A percentile compares a stretch with the other conserved stretches of the same genome.
Evolutionary conservation across 768 basidiomycete species (phyloP).

Genomic region (Boletus subcaerulescens): DNA sequence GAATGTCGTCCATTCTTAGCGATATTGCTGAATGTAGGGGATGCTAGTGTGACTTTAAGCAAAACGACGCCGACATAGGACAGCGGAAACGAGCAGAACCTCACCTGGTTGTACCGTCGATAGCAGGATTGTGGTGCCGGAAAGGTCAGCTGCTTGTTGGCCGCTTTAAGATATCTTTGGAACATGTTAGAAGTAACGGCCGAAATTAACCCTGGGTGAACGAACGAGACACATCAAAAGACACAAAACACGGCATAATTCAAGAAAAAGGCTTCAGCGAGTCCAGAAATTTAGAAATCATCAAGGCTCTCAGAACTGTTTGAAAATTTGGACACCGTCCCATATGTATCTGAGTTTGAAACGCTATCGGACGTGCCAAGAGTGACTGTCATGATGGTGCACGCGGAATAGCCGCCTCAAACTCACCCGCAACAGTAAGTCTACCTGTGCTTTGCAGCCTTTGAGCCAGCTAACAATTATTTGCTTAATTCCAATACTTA

Average conservation of each 20-base stretch:
- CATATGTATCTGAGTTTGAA: too few species aligned
- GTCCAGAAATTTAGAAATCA: background rate
- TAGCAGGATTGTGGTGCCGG: background rate
- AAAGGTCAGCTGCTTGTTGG: background rate
- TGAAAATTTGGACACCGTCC: too few species aligned
- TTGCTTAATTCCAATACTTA: background rate
- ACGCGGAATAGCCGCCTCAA: too few species aligned
- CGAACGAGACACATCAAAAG: background rate
- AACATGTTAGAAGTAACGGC: background rate
- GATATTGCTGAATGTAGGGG: background rate
- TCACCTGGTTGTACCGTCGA: constrained; percentile 6
- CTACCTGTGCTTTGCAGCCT: too few species aligned
- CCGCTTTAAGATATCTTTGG: background rate
- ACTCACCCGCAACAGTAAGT: too few species aligned
- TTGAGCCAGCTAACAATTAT: too few species aligned
- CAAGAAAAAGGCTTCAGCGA: background rate
- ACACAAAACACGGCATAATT: background rate
- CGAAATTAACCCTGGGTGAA: background rate
- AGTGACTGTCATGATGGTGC: too few species aligned
- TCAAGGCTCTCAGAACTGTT: too few species aligned
- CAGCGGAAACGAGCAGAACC: background rate
- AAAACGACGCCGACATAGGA: background rate
- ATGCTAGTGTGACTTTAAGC: background rate
- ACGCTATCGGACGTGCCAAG: too few species aligned
- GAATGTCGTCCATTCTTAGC: constrained; percentile 12